Percentiles rank a stretch among this genome's conserved stretches.
Conservation (phyloP, 352 stramenopile genomes). For the Globisporangium middletonii region DNA sequence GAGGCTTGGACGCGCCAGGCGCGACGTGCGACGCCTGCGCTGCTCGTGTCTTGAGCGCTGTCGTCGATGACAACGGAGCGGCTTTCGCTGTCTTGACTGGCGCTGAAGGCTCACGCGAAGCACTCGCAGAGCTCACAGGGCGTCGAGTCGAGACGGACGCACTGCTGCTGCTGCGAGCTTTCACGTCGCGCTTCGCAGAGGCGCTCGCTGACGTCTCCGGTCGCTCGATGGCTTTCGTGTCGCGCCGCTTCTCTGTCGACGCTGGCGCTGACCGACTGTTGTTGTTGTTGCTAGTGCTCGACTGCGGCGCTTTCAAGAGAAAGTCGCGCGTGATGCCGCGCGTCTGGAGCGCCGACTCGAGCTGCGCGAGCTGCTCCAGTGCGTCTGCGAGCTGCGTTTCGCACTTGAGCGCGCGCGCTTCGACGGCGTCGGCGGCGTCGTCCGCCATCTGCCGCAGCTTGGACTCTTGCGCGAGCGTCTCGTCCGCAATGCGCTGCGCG, state of each 20-base stretch:
- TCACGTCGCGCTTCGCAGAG: conserved; percentile 1
- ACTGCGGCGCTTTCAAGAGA: conserved; percentile 24
- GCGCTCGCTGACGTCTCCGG: conserved; percentile 1
- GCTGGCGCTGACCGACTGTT: conserved; percentile 6
- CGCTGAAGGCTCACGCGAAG: neutral
- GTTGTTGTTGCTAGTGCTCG: conserved; percentile 12
- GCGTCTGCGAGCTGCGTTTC: conserved; percentile 25
- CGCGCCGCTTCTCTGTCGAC: neutral
- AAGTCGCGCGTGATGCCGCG: conserved; percentile 68
- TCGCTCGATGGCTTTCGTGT: conserved; percentile 5
- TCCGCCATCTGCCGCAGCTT: conserved; percentile 37
- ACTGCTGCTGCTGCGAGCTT: neutral
- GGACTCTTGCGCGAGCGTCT: conserved; percentile 32
- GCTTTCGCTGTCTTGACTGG: neutral
- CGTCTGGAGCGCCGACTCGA: conserved; percentile 47
- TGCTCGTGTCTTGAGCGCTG: neutral
- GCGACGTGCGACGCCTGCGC: neutral
- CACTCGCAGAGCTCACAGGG: conserved; percentile 2
- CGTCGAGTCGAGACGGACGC: neutral
- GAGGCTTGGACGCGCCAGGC: neutral
- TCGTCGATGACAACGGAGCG: neutral
- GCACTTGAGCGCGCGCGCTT: conserved; percentile 29
- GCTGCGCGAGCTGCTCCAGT: conserved; percentile 21
- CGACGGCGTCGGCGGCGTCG: conserved; percentile 38
- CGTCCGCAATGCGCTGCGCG: conserved; percentile 21